Evolutionary conservation across 1,284 basidiomycete species (phyloP), one percentile per base, ranked within the genome.

Genomic region (Sphagnurus paluster): DNA sequence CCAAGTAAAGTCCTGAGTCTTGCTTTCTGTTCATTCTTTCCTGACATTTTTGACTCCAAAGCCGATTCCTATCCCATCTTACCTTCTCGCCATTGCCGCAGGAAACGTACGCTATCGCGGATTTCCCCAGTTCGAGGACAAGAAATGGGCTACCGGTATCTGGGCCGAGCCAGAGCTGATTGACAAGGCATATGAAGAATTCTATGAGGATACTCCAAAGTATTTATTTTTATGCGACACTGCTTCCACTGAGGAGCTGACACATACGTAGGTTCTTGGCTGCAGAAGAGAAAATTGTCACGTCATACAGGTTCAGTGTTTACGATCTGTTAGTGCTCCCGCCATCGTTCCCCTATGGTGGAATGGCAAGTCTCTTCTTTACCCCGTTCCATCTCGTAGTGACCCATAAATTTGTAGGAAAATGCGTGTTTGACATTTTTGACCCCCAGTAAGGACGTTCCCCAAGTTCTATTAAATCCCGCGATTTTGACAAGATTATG

Each of bases 261-360:
- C 16, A 14, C 5, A 7, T 8, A 28, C 25, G 3, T 34, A 89
- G 87, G 56, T 93, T 91, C 67, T 68, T 96, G 54, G 74, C 77
- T 1, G 78, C 76, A 10, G 93, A 91, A 36, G 93, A 97, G 65
- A 71, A 76, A 30, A 72, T 93, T 30, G 77, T 91, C 2, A 79
- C 77, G 0, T 73, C 80, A 0, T 99, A 98, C 66, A 74, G 76
- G 39, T 98, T 96, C 70, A 89, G 90, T 1, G 86, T 94, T 2
- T 98, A 94, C 61, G 94, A 98, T 64, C 69, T 95, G 5, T 74
- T 98, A 23, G 88, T 98, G n/a, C 74, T 98, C 6, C 96, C 96
- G 0, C 88, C 93, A 11, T 90, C 90, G 0, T 98, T 98, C 76
- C 95, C 95, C 0, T 98, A 90, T 62, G 90, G 90, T 28, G 90